These are phyloP conservation scores for Coniosporium apollinis DNA, from an alignment of 495 filamentous ascomycete species.

Conservation along the genomic window DNA sequence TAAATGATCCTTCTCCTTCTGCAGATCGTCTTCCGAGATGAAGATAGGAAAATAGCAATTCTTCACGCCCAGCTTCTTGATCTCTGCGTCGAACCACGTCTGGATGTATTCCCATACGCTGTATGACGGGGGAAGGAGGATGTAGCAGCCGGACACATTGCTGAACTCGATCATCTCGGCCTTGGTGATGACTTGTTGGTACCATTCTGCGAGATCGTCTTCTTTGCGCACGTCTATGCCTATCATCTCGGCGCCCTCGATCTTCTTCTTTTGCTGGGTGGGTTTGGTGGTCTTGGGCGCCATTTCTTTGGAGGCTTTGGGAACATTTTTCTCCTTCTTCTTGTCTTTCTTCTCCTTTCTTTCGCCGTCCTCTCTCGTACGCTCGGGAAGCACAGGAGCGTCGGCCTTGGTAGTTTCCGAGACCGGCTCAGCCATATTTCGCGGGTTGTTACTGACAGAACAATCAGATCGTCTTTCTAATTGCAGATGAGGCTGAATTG, in stretches of 20 bases:
- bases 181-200: conserved; percentile 89
- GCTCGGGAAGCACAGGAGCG: no score
- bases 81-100: conserved; percentile 70
- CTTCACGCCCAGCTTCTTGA: conserved; percentile 78
- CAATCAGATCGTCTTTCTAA: no score
- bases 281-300: not conserved
- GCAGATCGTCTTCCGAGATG: conserved; percentile 72
- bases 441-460: no score
- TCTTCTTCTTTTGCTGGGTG: conserved; percentile 30
- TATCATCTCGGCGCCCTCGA: conserved; percentile 50
- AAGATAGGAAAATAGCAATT: conserved; percentile 96
- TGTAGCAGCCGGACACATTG: conserved; percentile 90
- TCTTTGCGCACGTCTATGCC: conserved; percentile 73
- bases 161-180: conserved; percentile 89
- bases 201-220: conserved; percentile 84
- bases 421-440: no score
- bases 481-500: no score
- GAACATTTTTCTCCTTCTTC: conserved; percentile 7
- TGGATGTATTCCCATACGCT: conserved; percentile 88
- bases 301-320: conserved; percentile 4
- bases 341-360: conserved; percentile 12
- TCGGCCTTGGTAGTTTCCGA: no score
- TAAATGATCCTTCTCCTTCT: conserved; percentile 91
- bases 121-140: conserved; percentile 64
- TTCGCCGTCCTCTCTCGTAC: no score